A percentile compares a stretch with the other conserved stretches of the same genome.
These are phyloP conservation scores for Phytophthora ramorum DNA, from an alignment of 352 stramenopile species.

Conservation along the genomic window DNA sequence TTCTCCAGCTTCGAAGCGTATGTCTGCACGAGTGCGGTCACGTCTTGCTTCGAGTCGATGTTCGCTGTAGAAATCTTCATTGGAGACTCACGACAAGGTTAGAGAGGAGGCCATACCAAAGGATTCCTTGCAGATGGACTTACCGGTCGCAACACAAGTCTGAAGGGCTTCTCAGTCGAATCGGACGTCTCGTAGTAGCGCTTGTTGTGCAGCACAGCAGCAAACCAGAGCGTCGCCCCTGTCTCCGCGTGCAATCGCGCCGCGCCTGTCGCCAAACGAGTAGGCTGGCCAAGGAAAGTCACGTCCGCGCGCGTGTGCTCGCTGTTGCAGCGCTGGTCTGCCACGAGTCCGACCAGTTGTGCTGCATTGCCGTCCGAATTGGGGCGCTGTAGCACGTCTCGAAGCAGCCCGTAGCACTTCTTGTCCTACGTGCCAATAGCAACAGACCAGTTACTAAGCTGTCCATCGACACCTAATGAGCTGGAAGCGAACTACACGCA, in stretches of 20 bases:
- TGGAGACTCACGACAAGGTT: not conserved
- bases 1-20: conserved; percentile 51
- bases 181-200: conserved; percentile 24
- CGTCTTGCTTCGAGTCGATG: conserved; percentile 5
- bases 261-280: conserved; percentile 47
- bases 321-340: conserved; percentile 52
- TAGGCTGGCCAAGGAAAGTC: conserved; percentile 51
- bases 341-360: conserved; percentile 56
- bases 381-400: conserved; percentile 28
- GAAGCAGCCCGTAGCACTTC: conserved; percentile 50
- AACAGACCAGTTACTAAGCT: not conserved
- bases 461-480: not conserved
- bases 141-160: conserved; percentile 46
- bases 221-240: conserved; percentile 52
- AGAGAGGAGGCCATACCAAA: not conserved
- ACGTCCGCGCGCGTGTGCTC: conserved; percentile 30
- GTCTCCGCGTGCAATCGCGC: conserved; percentile 47
- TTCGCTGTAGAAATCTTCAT: conserved; percentile 10
- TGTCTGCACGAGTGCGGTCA: conserved; percentile 37
- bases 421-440: conserved; percentile 48
- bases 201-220: conserved; percentile 50
- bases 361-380: conserved; percentile 8
- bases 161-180: conserved; percentile 46
- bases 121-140: not conserved
- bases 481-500: conserved; percentile 21